Conservation (phyloP, 306 rosid species). For the Prunus padus region DNA sequence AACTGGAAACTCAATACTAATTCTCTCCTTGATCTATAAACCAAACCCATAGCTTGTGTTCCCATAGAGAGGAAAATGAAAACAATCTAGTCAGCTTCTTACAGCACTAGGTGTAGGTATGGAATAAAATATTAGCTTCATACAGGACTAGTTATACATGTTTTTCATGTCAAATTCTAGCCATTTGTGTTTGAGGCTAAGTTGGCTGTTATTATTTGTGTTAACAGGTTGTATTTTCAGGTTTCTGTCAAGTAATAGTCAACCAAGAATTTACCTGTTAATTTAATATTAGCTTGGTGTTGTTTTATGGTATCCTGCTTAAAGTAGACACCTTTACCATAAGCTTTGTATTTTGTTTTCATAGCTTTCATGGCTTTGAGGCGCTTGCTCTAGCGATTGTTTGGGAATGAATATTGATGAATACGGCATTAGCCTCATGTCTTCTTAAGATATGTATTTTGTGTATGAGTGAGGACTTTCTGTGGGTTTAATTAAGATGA, state of each 20-base stretch:
- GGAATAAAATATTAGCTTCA: background rate
- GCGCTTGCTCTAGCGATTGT: background rate
- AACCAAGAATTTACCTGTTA: background rate
- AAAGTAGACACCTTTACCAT: background rate
- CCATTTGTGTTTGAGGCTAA: background rate
- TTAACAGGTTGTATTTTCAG: background rate
- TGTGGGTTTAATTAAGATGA: background rate
- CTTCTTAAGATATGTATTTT: background rate
- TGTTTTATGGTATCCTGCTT: background rate
- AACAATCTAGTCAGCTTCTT: background rate
- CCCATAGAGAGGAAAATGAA: background rate
- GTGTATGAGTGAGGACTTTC: background rate
- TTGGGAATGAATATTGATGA: background rate
- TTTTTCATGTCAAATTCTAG: background rate
- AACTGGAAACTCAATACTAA: background rate
- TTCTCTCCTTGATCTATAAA: background rate
- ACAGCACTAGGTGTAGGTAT: background rate
- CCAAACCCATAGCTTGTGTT: background rate
- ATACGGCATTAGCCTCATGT: background rate
- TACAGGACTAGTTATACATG: background rate
- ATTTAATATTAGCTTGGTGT: background rate
- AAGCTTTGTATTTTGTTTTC: background rate
- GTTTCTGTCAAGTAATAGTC: background rate
- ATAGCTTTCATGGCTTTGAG: conserved; percentile 5
- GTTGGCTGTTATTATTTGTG: background rate